Evolutionary conservation across 73 alveolate genomes (phyloP), one percentile per base, ranked within the genome.

Genomic region (Blepharisma stoltei): DNA sequence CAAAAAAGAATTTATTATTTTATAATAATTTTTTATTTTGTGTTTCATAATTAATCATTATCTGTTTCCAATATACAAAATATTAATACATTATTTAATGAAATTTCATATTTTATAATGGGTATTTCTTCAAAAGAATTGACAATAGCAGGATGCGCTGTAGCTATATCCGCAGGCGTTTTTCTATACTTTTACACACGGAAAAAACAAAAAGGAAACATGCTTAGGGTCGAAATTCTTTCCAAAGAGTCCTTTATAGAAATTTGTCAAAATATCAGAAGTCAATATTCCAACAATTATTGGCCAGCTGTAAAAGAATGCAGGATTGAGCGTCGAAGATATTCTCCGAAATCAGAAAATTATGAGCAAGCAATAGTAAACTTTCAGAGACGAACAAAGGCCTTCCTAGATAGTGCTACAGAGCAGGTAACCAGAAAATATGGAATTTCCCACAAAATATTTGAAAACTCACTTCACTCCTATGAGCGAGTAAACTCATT

Each of bases 401-500:
- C 2, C 14, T 20, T 60, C n/a, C 0, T 0, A 1, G 73, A 60
- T 0, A 38, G 23, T 14, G 23, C 46, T 25, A 60, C 73, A 1
- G 46, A 14, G 14, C 46, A 60, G 46, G 49, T 60, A 14, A 8
- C 5, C 37, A 60, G 5, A 60, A 38, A 5, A 14, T 60, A 14
- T 60, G 46, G 73, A 60, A 38, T 60, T 9, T 20, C 38, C 11
- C 14, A 60, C 14, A 38, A 60, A 20, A 25, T 5, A 14, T 60
- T 60, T 60, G 73, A 1, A 60, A 47, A 60, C n/a, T 60, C 71
- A 7, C 44, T 55, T 8, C 7, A 55, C 18, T 55, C 18, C 18
- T 55, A 55, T 55, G 71, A 55, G 7, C 9, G 9, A 55, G 71
- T n/a, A n/a, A n/a, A n/a, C n/a, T n/a, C n/a, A n/a, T n/a, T n/a